Evolutionary conservation across 2,329 filamentous ascomycete species (phyloP), one percentile per base, ranked within the genome.

Genomic region (Sphaerulina vaccinii): DNA sequence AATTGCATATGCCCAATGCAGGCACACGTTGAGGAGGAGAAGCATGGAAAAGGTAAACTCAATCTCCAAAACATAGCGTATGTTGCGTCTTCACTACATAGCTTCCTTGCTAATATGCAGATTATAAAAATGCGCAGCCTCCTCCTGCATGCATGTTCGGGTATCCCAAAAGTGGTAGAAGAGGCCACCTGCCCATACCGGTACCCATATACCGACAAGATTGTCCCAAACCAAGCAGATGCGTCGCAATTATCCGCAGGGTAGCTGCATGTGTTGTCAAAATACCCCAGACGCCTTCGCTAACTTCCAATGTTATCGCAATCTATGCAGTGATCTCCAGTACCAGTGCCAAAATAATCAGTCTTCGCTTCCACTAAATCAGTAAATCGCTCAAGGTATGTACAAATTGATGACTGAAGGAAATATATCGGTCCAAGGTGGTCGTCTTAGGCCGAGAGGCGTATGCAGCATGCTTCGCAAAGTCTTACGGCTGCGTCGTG

Each of bases 141-240:
- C 13, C 16, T 15, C 18, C 16, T 39, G 36, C 35, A 37, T 37
- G 35, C 35, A 39, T 39, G 22, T 39, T 13, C 36, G 36, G 36
- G 36, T 39, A 39, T 39, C 36, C 36, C 18, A 39, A 39, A 19
- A 21, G 36, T 39, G 27, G 27, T 21, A 39, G 36, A 39, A 39
- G 19, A 39, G 13, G 36, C 36, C 36, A 13, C 36, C 36, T 39
- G 16, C 11, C 11, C 16, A 19, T 11, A 21, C 36, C 19, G 16
- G 18, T 39, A 39, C 36, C 36, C 36, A 39, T 39, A 39, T 39
- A 19, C 36, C 15, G 36, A 39, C 36, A 39, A 39, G 36, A 39
- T 39, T n/a, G n/a, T n/a, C 19, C 18, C 5, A 18, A 19, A 21
- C 36, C 36, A 39, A 39, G 35, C 36, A 21, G 18, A 19, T 22